Base-by-base conservation (phyloP, 805 yeast genomes). In the Candida sakaeoensis region DNA sequence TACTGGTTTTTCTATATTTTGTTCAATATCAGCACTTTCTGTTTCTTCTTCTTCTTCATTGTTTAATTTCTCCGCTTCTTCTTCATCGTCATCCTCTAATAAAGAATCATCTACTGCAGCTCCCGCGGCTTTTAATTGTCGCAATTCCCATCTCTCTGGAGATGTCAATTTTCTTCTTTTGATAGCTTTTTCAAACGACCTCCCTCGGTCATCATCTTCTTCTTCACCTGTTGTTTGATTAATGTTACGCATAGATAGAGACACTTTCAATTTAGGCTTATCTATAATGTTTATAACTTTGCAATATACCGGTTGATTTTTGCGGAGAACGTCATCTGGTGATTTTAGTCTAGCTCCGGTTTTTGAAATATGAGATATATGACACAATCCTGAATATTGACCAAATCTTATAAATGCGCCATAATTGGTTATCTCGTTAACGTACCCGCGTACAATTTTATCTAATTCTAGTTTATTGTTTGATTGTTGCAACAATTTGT, bases 71-170 rank as follows among this genome's bases (percentile, higher is more conserved):
- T 60, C 57, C 1, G 44, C 44, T 8, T 33, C 50, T 25, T 48
- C 39, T 7, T 21, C 24, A 21, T 21, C 24, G 24, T 21, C 24
- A 21, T 21, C 24, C 9, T 21, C 10, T 82, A 53, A 39, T 80
- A 90, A 1, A 89, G 89, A 52, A 80, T 82, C 90, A 2, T 77
- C 70, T 1, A 82, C 75, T 4, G 79, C 68, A 0, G 77, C 90
- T 2, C 95, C 95, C 4, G 91, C 77, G 0, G 91, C 81, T 18
- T 84, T 85, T 33, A 90, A 63, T 54, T 90, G 96, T 24, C 85
- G 70, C 37, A 86, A 72, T 54, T 91, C 97, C 95, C 96, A 90
- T 41, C 88, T 62, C 59, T 90, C 98, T 0, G 95, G 95, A 0
- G 95, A 84, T 0, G 95, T 82, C 25, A 82, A 57, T 38, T 85